Conservation (phyloP, 1,284 basidiomycete genomes). For the Apiotrichum laibachii region DNA sequence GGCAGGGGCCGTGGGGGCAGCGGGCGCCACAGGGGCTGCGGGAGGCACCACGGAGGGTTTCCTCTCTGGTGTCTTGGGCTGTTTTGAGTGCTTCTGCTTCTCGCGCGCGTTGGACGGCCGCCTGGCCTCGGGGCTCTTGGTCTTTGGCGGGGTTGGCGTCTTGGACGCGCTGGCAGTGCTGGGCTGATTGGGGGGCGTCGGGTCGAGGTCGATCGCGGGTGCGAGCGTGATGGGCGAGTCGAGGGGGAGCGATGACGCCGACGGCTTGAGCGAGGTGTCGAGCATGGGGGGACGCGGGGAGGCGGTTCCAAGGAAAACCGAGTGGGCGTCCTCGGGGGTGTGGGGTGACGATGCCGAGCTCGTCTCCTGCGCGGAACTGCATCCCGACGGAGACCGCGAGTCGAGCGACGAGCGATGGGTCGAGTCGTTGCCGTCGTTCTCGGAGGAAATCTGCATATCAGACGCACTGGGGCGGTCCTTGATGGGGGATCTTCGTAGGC, state of each 20-base stretch:
- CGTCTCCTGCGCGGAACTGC: constrained; percentile 43
- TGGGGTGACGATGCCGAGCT: constrained; percentile 44
- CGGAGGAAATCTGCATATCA: not conserved
- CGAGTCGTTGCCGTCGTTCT: constrained; percentile 10
- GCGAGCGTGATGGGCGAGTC: constrained; percentile 12
- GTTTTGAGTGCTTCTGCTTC: not conserved
- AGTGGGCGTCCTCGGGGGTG: constrained; percentile 34
- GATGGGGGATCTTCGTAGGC: not conserved
- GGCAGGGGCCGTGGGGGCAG: not conserved
- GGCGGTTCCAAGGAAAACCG: constrained; percentile 11
- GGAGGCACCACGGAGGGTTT: not conserved
- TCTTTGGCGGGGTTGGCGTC: not conserved
- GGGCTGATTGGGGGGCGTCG: not conserved
- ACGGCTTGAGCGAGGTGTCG: not conserved
- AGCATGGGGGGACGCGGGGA: not conserved
- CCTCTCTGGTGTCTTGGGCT: not conserved
- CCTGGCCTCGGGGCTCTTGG: not conserved
- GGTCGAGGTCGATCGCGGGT: constrained; percentile 6
- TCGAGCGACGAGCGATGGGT: constrained; percentile 32
- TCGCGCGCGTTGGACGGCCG: not conserved
- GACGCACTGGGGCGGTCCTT: not conserved
- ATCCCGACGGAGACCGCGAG: constrained; percentile 44
- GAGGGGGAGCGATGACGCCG: not conserved
- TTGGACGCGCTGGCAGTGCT: not conserved
- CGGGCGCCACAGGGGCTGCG: not conserved